Evolutionary conservation across 2,329 filamentous ascomycete genomes (phyloP).

Genomic region (Cladosporium sp.): DNA sequence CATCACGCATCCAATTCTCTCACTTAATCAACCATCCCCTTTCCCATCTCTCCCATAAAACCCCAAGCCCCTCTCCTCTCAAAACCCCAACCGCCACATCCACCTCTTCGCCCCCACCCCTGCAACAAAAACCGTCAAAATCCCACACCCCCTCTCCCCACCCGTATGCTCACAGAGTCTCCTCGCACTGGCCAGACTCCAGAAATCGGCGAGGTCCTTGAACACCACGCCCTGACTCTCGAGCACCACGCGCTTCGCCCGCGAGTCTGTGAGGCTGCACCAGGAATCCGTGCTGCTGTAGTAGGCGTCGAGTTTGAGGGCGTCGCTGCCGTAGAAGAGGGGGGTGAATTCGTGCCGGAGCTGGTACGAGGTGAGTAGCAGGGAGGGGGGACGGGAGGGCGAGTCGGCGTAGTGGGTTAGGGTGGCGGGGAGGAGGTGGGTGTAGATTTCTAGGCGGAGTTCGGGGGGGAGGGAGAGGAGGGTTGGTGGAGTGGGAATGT

Average conservation of each 20-base stretch:
- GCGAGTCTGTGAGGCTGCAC: conserved; percentile 6
- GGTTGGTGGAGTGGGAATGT: not conserved
- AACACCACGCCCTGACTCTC: conserved; percentile 6
- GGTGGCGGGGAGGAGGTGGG: conserved; percentile 18
- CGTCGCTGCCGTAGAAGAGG: conserved; percentile 15
- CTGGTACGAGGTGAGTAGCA: conserved; percentile 7
- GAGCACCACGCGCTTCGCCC: conserved; percentile 13
- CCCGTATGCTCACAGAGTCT: conserved; percentile 14
- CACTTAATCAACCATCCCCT: no score
- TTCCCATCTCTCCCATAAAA: no score
- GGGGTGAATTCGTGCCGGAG: conserved; percentile 12
- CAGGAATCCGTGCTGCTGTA: conserved; percentile 17
- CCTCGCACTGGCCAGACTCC: conserved; percentile 18
- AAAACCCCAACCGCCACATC: conserved; percentile 10
- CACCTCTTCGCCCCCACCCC: conserved; percentile 13
- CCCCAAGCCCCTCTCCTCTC: not conserved
- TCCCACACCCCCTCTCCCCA: conserved; percentile 11
- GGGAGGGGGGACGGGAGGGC: not conserved
- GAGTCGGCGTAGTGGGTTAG: conserved; percentile 12
- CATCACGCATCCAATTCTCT: no score
- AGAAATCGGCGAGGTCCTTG: conserved; percentile 15
- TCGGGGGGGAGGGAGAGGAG: conserved; percentile 25
- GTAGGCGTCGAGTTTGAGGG: conserved; percentile 16
- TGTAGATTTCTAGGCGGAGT: conserved; percentile 23
- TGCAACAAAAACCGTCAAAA: conserved; percentile 15